Percentiles rank a stretch among this genome's conserved stretches.
These are phyloP conservation scores for Tillandsia leiboldiana DNA, from an alignment of 176 grass and related monocot species.

Conservation along the genomic window DNA sequence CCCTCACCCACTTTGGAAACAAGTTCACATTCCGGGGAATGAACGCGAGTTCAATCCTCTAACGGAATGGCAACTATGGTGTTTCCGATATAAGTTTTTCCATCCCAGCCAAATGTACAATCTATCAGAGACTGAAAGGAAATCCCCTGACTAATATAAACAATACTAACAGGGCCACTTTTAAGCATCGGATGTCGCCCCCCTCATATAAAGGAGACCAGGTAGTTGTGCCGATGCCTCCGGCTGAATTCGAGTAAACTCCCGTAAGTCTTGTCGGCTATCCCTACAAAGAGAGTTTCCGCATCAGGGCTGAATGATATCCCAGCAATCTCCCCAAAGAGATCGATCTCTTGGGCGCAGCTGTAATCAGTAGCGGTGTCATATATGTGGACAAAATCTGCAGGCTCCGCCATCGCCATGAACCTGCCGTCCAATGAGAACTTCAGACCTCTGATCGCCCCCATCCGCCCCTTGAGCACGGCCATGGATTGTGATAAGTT, in stretches of 20 bases:
- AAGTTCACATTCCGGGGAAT: too few relatives aligned
- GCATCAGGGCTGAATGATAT: slow-evolving; percentile 72
- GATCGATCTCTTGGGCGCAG: slow-evolving; percentile 59
- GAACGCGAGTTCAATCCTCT: too few relatives aligned
- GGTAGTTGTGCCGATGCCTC: slow-evolving; percentile 43
- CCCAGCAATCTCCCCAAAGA: slow-evolving; percentile 84
- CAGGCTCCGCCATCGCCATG: slow-evolving; percentile 65
- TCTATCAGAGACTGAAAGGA: not conserved
- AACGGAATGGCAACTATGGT: too few relatives aligned
- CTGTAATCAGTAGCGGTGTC: slow-evolving; percentile 39
- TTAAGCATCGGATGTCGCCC: not conserved
- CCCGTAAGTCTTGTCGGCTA: slow-evolving; percentile 72
- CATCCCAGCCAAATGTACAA: not conserved
- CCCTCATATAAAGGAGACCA: slow-evolving; percentile 33
- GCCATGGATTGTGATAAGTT: slow-evolving; percentile 38
- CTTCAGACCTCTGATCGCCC: slow-evolving; percentile 56
- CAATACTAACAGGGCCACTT: not conserved
- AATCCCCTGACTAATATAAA: not conserved
- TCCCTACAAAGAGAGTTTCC: slow-evolving; percentile 49
- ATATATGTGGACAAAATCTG: slow-evolving; percentile 75
- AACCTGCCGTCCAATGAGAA: slow-evolving; percentile 71
- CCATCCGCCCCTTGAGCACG: slow-evolving; percentile 69
- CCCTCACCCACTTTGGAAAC: too few relatives aligned
- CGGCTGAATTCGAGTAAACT: slow-evolving; percentile 60
- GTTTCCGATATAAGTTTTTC: not conserved